A percentile compares a stretch with the other conserved stretches of the same genome.
phyloP scores from a whole-genome alignment of 192 early-diverging fungal species.

The Geosiphon pyriformis region DNA sequence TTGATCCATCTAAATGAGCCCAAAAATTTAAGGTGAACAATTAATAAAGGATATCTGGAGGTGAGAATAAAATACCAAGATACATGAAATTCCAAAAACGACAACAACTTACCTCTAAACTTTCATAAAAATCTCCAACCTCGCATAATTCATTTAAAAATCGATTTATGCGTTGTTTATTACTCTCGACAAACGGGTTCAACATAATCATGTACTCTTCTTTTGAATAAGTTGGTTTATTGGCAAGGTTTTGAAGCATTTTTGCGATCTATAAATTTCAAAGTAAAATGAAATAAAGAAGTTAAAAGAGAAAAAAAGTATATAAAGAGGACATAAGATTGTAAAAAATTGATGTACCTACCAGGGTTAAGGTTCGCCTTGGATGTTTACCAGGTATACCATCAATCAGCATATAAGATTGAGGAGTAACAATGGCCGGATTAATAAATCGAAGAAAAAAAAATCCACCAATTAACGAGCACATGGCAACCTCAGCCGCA shows the following conservation, averaged over 20 bases:
- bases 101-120: slow-evolving; percentile 56
- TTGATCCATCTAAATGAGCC: slow-evolving; percentile 75
- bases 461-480: slow-evolving; percentile 95
- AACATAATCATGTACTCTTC: slow-evolving; percentile 88
- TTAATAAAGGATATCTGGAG: too few species aligned
- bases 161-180: slow-evolving; percentile 77
- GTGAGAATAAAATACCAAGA: too few species aligned
- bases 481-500: slow-evolving; percentile 79
- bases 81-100: too few species aligned
- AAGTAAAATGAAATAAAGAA: too few species aligned
- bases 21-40: not conserved
- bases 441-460: slow-evolving; percentile 96
- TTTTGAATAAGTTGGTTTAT: slow-evolving; percentile 87
- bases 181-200: slow-evolving; percentile 84
- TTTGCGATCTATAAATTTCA: slow-evolving; percentile 78
- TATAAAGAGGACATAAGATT: not conserved
- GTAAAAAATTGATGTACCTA: slow-evolving; percentile 21
- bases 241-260: slow-evolving; percentile 91
- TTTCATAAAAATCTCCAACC: slow-evolving; percentile 92
- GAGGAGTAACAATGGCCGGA: slow-evolving; percentile 95
- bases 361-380: slow-evolving; percentile 83
- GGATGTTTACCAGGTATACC: slow-evolving; percentile 72
- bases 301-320: not conserved
- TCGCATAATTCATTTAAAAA: slow-evolving; percentile 93
- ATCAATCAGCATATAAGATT: slow-evolving; percentile 91